These are phyloP conservation scores for Sanghuangporus weigelae DNA, from an alignment of 1,284 basidiomycete genomes.

Conservation along the genomic window DNA sequence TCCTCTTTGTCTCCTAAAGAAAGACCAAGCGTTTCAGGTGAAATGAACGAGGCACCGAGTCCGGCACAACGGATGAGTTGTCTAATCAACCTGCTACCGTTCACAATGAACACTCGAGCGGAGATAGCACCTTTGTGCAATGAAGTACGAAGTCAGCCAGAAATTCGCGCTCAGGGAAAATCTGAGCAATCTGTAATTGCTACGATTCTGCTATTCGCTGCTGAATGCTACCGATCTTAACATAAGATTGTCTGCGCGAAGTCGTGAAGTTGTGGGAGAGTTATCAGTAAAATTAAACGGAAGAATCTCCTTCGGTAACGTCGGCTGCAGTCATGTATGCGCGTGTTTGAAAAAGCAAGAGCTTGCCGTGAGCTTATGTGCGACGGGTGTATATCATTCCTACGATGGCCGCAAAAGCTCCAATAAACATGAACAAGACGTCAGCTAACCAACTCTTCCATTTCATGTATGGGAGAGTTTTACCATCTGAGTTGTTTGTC, in stretches of 20 bases:
- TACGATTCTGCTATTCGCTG: too few species aligned
- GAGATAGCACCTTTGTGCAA: neutral
- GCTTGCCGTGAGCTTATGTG: neutral
- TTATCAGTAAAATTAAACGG: neutral
- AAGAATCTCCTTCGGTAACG: neutral
- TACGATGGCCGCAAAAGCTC: neutral
- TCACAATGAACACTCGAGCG: neutral
- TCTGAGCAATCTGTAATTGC: too few species aligned
- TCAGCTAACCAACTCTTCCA: neutral
- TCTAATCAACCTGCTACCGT: neutral
- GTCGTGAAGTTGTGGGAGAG: neutral
- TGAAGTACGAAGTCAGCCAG: neutral
- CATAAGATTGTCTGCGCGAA: neutral
- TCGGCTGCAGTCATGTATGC: neutral
- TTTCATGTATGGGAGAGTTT: neutral
- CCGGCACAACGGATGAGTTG: neutral
- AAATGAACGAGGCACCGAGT: neutral
- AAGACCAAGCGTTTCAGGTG: neutral
- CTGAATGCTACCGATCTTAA: neutral
- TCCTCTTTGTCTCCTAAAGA: neutral
- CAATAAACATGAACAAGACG: neutral
- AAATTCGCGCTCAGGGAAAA: too few species aligned
- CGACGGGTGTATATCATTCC: neutral
- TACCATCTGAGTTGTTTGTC: neutral
- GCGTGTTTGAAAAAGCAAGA: neutral